Percentiles rank a stretch among this genome's conserved stretches.
These are phyloP conservation scores for Elsinoe perseae DNA, from an alignment of 2,329 filamentous ascomycete genomes.

Conservation along the genomic window DNA sequence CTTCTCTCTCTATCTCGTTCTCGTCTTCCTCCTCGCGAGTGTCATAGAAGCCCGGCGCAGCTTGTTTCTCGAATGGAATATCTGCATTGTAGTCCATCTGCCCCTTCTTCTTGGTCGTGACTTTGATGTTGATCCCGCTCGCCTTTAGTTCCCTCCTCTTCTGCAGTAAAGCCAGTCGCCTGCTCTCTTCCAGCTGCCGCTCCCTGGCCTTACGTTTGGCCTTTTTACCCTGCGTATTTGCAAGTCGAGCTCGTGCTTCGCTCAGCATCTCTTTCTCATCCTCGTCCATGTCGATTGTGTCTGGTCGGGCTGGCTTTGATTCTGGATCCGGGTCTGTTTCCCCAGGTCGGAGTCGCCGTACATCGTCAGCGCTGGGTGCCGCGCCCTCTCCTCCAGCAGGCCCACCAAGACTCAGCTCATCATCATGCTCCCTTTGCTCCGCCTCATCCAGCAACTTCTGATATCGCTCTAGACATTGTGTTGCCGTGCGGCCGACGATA, in stretches of 20 bases:
- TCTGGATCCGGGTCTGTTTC: slow-evolving; percentile 97
- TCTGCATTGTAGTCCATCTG: slow-evolving; percentile 99
- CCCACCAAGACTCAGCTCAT: slow-evolving; percentile 72
- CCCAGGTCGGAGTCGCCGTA: slow-evolving; percentile 71
- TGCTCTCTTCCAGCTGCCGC: slow-evolving; percentile 88
- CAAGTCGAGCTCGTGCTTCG: slow-evolving; percentile 88
- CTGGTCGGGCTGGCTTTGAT: slow-evolving; percentile 87
- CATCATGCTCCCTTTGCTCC: slow-evolving; percentile 74
- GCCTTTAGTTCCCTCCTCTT: slow-evolving; percentile 96
- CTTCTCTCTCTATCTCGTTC: slow-evolving; percentile 77
- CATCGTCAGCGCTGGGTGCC: slow-evolving; percentile 86
- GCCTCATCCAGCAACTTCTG: slow-evolving; percentile 95
- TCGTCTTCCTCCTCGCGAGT: slow-evolving; percentile 70
- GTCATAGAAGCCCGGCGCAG: slow-evolving; percentile 85
- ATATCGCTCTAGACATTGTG: slow-evolving; percentile 93
- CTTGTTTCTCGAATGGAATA: slow-evolving; percentile 92
- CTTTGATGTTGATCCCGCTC: slow-evolving; percentile 96
- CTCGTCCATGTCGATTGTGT: slow-evolving; percentile 96
- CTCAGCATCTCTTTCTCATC: slow-evolving; percentile 99
- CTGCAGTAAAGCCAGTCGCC: slow-evolving; percentile 80
- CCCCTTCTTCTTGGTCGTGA: slow-evolving; percentile 81
- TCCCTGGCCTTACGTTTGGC: slow-evolving; percentile 96
- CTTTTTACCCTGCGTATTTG: slow-evolving; percentile 98
- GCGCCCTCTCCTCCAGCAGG: slow-evolving; percentile 78
- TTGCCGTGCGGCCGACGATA: slow-evolving; percentile 91